These are phyloP conservation scores for Cytospora chrysosperma DNA, from an alignment of 2,329 filamentous ascomycete species.

Conservation along the genomic window DNA sequence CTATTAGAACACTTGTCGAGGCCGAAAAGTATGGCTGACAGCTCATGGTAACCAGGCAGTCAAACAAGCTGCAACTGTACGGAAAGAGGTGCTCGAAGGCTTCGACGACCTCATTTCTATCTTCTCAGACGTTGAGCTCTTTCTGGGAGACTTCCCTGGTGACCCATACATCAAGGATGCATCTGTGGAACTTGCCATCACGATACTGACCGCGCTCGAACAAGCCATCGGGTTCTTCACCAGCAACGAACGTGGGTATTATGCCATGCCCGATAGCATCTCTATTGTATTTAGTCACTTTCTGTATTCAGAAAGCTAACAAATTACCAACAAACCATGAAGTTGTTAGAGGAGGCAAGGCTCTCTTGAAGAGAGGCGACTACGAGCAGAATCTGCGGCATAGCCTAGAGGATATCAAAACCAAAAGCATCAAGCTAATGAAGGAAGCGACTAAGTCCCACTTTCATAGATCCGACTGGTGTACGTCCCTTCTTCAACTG, in stretches of 20 bases:
- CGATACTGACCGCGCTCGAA: slow-evolving; percentile 13
- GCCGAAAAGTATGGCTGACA: not conserved
- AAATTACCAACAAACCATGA: not conserved
- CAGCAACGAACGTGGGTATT: slow-evolving; percentile 3
- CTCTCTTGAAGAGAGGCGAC: not conserved
- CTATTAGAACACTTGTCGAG: not conserved
- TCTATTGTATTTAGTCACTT: not conserved
- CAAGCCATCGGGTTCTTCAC: slow-evolving; percentile 8
- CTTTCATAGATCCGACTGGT: not conserved
- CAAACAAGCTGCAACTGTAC: not conserved
- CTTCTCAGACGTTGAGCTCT: slow-evolving; percentile 21
- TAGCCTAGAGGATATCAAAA: not conserved
- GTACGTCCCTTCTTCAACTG: not conserved
- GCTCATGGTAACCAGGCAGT: not conserved
- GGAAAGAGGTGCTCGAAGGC: slow-evolving; percentile 3
- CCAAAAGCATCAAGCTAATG: not conserved
- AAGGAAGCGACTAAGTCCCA: not conserved
- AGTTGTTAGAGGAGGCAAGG: not conserved
- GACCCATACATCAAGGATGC: slow-evolving; percentile 7
- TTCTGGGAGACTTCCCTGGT: slow-evolving; percentile 6
- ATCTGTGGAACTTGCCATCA: slow-evolving; percentile 5
- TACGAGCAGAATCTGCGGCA: slow-evolving; percentile 11
- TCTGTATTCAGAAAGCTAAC: not conserved
- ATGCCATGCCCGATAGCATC: not conserved
- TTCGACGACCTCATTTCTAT: slow-evolving; percentile 14